Evolutionary conservation across 108 stramenopile genomes (phyloP), one percentile per base, ranked within the genome.

Genomic region (Mayamaea pseudoterrestris): DNA sequence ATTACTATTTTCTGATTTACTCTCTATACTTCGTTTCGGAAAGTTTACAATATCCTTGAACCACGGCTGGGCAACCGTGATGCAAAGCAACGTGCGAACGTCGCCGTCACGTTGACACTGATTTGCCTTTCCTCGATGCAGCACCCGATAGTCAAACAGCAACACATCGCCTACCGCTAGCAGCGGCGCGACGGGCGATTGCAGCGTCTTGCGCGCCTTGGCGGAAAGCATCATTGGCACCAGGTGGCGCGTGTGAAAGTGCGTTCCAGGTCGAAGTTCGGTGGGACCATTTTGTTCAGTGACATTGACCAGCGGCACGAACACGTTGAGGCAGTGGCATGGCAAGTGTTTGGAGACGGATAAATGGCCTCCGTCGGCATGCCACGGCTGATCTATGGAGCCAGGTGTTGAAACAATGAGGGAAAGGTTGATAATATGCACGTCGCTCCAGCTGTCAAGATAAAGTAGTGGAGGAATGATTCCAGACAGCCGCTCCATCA

Each of bases 31-130:
- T 2, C 64, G 46, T 43, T 66, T 65, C 1, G 84, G 84, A 63
- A 81, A 87, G 43, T 87, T 87, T 27, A 70, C 41, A 3, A 77
- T 53, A 66, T 87, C 84, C 22, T 59, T 44, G 62, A 81, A 87
- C 84, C 78, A 80, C 11, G 52, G 45, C 53, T 67, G 44, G 8
- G 67, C 60, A 59, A 74, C 66, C 12, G 83, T 80, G 36, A 79
- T 41, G 0, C 77, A 78, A 30, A 85, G 43, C 27, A 80, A 45
- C 9, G 66, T 57, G 35, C 83, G 53, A n/a, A n/a, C n/a, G n/a
- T n/a, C n/a, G n/a, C n/a, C n/a, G 62, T 76, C 24, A 14, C 55
- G 11, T 26, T 49, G n/a, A 7, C 53, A 47, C 16, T 8, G 31
- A 63, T 84, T 84, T 28, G 82, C 72, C 35, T 61, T 41, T 1